Base-by-base conservation (phyloP, 2,329 filamentous ascomycete species). In the Pyrenophora tritici-repentis region DNA sequence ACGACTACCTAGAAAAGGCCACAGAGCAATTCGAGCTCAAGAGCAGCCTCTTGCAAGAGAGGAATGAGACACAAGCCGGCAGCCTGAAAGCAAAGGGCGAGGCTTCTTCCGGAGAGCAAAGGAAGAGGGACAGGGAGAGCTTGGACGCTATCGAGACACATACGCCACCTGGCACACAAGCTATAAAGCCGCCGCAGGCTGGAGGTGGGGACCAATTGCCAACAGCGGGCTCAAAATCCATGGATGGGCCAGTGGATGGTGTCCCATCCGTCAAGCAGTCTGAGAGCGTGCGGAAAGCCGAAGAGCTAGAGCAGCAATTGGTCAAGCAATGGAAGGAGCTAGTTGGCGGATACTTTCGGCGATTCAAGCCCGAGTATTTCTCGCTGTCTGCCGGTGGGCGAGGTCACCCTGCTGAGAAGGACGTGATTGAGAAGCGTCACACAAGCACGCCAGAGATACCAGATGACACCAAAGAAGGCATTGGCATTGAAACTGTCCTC, bases 321-420 rank as follows among this genome's bases (percentile, higher is more conserved):
- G 82, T 97, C 20, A 78, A 82, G 32, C 83, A 87, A 47, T 99
- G 96, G 85, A 89, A 86, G 70, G 83, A 86, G 53, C 87, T 90
- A 0, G 88, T 99, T 5, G 94, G 94, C 40, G 94, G 94, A 26
- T 99, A 99, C 75, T 99, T 96, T 70, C 85, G 89, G 53, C 86
- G 94, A 36, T 97, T 97, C 77, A 86, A 85, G 61, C 93, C 94
- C 0, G 82, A 89, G 40, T 83, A 89, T 73, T 97, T 96, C 65
- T 82, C 78, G 37, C 76, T 78, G 59, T 73, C 75, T 45, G 66
- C 72, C 50, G 64, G 70, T 39, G 61, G 74, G 50, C 60, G 67
- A 62, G 69, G 73, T 44, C 60, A 73, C 63, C 44, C 66, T 14
- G 47, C 64, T 2, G 70, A 75, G 51, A 67, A 67, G 35, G 68